Conservation (phyloP, 2,329 filamentous ascomycete species). For the Ramularia collo-cygni region DNA sequence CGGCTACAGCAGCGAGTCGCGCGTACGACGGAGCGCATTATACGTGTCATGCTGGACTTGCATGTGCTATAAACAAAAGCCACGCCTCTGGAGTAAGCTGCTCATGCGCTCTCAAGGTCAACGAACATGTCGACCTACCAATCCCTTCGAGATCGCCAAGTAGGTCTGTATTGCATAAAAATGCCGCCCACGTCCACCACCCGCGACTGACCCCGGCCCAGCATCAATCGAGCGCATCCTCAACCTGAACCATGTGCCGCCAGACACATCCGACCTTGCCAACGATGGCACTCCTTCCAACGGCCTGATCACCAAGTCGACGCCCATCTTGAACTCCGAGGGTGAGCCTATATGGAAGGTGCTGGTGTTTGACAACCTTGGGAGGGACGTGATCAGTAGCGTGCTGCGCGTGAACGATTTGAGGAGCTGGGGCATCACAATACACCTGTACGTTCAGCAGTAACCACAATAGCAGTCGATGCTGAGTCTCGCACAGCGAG, state of each 20-base stretch:
- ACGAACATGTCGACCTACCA: conserved; percentile 48
- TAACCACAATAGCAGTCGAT: conserved; percentile 11
- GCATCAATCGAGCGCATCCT: conserved; percentile 92
- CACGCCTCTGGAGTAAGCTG: too few species aligned
- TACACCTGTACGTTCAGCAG: conserved; percentile 65
- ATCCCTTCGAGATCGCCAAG: conserved; percentile 64
- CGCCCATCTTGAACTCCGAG: conserved; percentile 76
- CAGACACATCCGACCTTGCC: conserved; percentile 47
- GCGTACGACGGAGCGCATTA: too few species aligned
- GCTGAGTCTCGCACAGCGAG: conserved; percentile 26
- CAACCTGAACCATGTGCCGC: conserved; percentile 75
- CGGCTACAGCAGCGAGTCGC: too few species aligned
- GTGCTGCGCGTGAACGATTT: conserved; percentile 91
- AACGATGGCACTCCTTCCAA: conserved; percentile 57
- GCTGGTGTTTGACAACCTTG: conserved; percentile 85
- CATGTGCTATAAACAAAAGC: not conserved
- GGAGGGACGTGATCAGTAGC: conserved; percentile 93
- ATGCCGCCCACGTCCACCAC: conserved; percentile 9
- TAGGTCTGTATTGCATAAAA: conserved; percentile 47
- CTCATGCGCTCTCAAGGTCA: conserved; percentile 28
- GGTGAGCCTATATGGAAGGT: conserved; percentile 98
- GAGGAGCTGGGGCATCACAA: conserved; percentile 87
- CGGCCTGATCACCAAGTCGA: conserved; percentile 59
- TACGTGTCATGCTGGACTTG: conserved; percentile 1
- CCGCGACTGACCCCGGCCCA: conserved; percentile 33